Percentiles rank a stretch among this genome's conserved stretches.
Evolutionary conservation across 2,329 filamentous ascomycete genomes (phyloP).

Genomic region (Epichloe sp.): DNA sequence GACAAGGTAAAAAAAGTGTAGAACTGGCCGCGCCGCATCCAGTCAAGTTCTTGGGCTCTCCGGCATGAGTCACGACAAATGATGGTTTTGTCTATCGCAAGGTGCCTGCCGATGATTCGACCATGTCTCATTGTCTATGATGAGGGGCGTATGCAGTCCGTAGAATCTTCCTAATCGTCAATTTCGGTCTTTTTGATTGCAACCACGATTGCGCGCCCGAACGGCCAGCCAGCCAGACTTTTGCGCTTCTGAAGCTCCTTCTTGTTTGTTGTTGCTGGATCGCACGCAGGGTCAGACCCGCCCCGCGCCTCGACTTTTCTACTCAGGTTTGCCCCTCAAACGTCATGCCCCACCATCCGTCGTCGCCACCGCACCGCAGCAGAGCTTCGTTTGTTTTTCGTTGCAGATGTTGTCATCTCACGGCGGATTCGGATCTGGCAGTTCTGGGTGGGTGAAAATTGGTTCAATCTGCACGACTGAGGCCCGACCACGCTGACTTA

Average conservation of each 20-base stretch:
- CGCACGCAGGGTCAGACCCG: not conserved
- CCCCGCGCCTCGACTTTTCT: constrained; percentile 3
- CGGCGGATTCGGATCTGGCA: constrained; percentile 6
- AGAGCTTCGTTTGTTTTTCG: not conserved
- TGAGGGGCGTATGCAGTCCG: no score
- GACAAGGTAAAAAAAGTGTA: not conserved
- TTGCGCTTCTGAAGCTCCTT: not conserved
- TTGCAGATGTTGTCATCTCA: constrained; percentile 8
- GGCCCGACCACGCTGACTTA: no score
- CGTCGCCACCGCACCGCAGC: constrained; percentile 13
- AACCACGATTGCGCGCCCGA: no score
- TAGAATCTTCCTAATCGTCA: no score
- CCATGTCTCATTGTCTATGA: no score
- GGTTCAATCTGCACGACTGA: no score
- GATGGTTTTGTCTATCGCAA: no score
- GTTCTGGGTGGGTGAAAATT: no score
- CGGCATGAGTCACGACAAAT: not conserved
- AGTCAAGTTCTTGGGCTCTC: not conserved
- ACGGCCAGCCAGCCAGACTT: no score
- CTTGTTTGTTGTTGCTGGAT: not conserved
- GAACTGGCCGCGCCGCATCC: not conserved
- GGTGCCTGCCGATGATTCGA: no score
- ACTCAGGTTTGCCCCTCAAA: constrained; percentile 9
- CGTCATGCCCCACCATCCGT: constrained; percentile 19
- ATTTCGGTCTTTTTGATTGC: no score